Percentiles rank a stretch among this genome's conserved stretches.
Evolutionary conservation across 768 basidiomycete species (phyloP).

Genomic region (Tulasnella calospora): DNA sequence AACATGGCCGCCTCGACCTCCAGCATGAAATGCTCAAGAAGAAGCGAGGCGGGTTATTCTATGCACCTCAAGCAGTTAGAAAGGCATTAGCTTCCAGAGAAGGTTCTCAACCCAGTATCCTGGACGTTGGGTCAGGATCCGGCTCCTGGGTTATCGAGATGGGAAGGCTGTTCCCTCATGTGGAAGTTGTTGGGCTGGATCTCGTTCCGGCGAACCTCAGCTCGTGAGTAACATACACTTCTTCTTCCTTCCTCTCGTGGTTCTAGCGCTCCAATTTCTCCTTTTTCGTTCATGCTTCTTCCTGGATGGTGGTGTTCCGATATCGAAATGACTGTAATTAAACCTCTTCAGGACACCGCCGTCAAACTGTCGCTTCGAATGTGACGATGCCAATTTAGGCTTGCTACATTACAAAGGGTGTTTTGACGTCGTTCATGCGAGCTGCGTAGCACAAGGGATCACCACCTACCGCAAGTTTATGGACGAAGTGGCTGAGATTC

Average conservation of each 20-base stretch:
- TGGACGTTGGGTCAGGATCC: constrained; percentile 20
- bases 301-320: neutral
- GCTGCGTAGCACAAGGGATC: neutral
- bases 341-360: neutral
- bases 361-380: neutral
- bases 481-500: neutral
- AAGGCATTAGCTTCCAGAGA: neutral
- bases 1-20: constrained; percentile 13
- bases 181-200: constrained; percentile 13
- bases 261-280: no score
- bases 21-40: constrained; percentile 19
- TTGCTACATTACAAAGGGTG: constrained; percentile 7
- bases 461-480: constrained; percentile 6
- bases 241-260: no score
- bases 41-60: constrained; percentile 5
- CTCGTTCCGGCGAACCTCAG: constrained; percentile 13
- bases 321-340: neutral
- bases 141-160: constrained; percentile 22
- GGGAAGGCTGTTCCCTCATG: constrained; percentile 13
- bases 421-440: constrained; percentile 17
- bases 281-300: neutral
- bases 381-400: constrained; percentile 22
- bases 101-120: neutral
- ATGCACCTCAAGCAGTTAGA: constrained; percentile 1
- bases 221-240: neutral